Evolutionary conservation across 208 protist genomes (phyloP), one percentile per base, ranked within the genome.

Genomic region (Acanthamoeba divionensis): DNA sequence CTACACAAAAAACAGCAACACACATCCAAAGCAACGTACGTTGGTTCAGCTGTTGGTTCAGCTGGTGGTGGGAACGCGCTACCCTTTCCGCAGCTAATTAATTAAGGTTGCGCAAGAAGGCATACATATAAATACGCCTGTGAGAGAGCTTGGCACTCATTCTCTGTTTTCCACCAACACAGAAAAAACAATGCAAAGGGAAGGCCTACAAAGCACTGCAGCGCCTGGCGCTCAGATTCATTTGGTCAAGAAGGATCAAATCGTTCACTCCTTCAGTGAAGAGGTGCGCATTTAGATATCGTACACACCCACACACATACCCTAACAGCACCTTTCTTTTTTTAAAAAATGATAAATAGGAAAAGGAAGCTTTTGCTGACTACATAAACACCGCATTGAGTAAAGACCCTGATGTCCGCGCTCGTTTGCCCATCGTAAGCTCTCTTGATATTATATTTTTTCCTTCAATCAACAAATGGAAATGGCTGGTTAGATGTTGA

Each of bases 351-450:
- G 7, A 93, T 36, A 90, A 95, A 33, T 94, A 97, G 65, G 95
- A 97, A 79, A 96, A 92, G 50, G 82, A 88, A 12, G 91, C 92
- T 6, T 94, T 93, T 33, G 65, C 91, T 36, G 94, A 95, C 31
- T 94, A 93, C 91, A 96, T 97, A 88, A 97, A 97, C 75, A 86
- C 87, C 52, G 50, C 73, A n/a, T 66, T 96, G 0, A 60, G 41
- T 0, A 65, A 89, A 45, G 95, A 97, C 89, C n/a, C 33, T 2
- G 94, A 97, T 57, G 50, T 96, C 0, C 71, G 86, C 52, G 26
- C 21, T 24, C 15, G 45, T n/a, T 26, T 94, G 3, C 85, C 85
- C 77, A 87, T 89, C n/a, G n/a, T n/a, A n/a, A n/a, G n/a, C n/a
- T n/a, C n/a, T n/a, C n/a, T 21, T n/a, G 52, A n/a, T n/a, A 60